Conservation (phyloP, 345 rosid species). For the Melaleuca alternifolia region DNA sequence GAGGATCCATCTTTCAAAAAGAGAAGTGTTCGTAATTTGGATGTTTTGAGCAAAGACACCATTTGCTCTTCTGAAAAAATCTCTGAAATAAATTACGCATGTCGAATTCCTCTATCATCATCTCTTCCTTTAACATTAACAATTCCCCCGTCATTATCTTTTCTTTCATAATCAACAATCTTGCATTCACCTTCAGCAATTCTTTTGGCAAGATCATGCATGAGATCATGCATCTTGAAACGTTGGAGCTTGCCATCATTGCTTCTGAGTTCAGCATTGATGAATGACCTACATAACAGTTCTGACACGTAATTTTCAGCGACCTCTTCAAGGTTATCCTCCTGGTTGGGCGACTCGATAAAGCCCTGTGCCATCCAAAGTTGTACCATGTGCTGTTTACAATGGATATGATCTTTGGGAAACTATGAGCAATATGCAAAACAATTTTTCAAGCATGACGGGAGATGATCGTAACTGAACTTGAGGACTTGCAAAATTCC, state of each 20-base stretch:
- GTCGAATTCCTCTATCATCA: neutral
- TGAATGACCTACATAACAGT: neutral
- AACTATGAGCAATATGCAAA: neutral
- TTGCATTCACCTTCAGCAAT: neutral
- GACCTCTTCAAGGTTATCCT: neutral
- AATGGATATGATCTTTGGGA: neutral
- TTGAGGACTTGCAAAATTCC: neutral
- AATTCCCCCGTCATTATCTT: neutral
- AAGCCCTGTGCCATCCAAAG: neutral
- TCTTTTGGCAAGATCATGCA: neutral
- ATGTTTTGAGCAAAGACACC: neutral
- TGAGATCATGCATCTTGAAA: neutral
- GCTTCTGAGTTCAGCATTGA: rapidly evolving
- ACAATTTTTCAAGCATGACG: neutral
- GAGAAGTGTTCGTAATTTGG: neutral
- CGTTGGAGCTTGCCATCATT: rapidly evolving
- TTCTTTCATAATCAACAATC: neutral
- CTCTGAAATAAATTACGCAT: rapidly evolving
- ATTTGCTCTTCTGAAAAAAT: neutral
- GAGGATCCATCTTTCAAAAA: no score
- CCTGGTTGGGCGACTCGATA: rapidly evolving
- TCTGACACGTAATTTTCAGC: rapidly evolving
- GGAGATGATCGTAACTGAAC: neutral
- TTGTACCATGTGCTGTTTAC: rapidly evolving
- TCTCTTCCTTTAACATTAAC: neutral